Evolutionary conservation across 495 filamentous ascomycete genomes (phyloP).

Genomic region (Rostrohypoxylon terebratum): DNA sequence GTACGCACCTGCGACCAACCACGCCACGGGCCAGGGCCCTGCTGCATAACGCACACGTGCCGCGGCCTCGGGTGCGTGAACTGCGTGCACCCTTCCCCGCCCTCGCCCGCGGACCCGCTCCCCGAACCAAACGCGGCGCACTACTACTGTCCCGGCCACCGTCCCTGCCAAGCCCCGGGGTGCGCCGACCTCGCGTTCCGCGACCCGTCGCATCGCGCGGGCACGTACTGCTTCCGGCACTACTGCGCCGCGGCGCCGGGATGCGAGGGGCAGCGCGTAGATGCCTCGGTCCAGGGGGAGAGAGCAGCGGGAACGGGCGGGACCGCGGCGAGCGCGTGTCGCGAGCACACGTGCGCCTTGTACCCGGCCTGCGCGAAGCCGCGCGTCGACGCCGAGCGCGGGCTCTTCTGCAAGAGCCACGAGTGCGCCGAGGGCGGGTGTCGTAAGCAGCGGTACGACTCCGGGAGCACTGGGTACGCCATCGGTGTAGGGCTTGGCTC

Average conservation of each 20-base stretch:
- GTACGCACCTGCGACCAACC: conserved; percentile 29
- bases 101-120: neutral
- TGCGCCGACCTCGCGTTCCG: conserved; percentile 30
- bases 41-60: conserved; percentile 33
- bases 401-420: conserved; percentile 36
- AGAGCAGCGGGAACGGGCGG: no score
- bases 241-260: conserved; percentile 23
- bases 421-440: conserved; percentile 30
- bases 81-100: conserved; percentile 10
- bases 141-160: conserved; percentile 30
- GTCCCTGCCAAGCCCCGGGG: conserved; percentile 17
- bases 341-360: conserved; percentile 34
- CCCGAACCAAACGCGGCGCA: neutral
- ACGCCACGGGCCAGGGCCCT: conserved; percentile 20
- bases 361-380: conserved; percentile 21
- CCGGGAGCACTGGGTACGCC: neutral
- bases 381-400: conserved; percentile 11
- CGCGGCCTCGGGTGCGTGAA: conserved; percentile 14
- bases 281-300: conserved; percentile 18
- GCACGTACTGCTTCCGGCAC: conserved; percentile 33
- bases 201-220: conserved; percentile 24
- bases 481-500: neutral
- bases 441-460: conserved; percentile 30
- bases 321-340: conserved; percentile 13
- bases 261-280: conserved; percentile 28